Conservation (phyloP, 148 eudicot species). For the Rhododendron molle region DNA sequence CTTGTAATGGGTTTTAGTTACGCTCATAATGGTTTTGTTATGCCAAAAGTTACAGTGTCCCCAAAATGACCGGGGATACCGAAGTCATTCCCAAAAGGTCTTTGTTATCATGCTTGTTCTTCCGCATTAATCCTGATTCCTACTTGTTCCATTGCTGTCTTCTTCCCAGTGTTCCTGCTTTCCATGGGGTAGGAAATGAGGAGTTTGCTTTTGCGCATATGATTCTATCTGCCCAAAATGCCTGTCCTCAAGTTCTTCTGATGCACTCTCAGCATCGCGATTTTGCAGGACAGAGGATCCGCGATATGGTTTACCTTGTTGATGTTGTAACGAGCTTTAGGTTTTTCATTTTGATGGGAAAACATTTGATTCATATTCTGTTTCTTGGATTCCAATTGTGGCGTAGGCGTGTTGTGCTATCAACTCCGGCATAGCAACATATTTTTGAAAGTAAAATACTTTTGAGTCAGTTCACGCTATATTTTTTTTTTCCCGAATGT, state of each 20-base stretch:
- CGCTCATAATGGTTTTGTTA: too few species aligned
- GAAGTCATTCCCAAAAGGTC: too few species aligned
- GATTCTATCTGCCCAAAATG: background rate
- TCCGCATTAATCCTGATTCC: background rate
- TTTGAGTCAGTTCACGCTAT: background rate
- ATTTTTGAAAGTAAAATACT: background rate
- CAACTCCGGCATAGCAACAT: background rate
- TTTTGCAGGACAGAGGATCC: slow-evolving; percentile 2
- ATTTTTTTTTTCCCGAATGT: too few species aligned
- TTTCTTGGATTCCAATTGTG: background rate
- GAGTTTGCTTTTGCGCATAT: background rate
- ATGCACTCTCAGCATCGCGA: background rate
- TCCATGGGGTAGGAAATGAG: slow-evolving; percentile 30
- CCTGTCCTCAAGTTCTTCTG: background rate
- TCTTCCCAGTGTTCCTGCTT: slow-evolving; percentile 30
- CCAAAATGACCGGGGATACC: too few species aligned
- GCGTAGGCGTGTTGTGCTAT: background rate
- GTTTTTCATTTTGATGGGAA: background rate
- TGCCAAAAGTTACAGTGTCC: too few species aligned
- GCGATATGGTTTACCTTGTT: background rate
- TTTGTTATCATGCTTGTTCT: background rate
- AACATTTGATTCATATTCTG: background rate
- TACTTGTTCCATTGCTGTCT: background rate
- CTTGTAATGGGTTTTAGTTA: too few species aligned
- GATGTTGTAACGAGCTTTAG: background rate